These are phyloP conservation scores for Arabidopsis hybrid DNA, from an alignment of 441 rosid genomes.

Conservation along the genomic window DNA sequence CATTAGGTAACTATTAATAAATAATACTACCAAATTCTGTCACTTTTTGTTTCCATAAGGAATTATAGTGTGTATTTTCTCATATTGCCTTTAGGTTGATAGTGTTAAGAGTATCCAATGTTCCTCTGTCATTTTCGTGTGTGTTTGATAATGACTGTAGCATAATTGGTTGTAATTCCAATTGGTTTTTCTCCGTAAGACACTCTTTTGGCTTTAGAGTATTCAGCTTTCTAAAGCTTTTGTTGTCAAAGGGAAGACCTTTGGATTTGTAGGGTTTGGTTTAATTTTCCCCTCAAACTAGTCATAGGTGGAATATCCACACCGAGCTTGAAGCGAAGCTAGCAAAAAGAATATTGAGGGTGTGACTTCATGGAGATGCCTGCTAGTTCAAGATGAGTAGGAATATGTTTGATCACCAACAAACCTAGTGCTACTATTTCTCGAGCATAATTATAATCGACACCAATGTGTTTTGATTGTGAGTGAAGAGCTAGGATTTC, in stretches of 20 bases:
- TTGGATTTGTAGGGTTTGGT: not conserved
- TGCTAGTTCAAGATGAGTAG: not conserved
- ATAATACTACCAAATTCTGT: not conserved
- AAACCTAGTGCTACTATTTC: not conserved
- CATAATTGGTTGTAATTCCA: not conserved
- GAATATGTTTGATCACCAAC: not conserved
- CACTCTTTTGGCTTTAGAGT: not conserved
- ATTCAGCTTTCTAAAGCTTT: not conserved
- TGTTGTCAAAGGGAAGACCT: not conserved
- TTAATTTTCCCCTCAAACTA: not conserved
- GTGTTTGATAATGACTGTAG: not conserved
- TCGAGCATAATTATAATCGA: not conserved
- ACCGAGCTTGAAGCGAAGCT: not conserved
- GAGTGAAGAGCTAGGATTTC: not conserved
- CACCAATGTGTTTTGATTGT: not conserved
- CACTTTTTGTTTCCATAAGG: not conserved
- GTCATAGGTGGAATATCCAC: not conserved
- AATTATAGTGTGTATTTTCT: not conserved
- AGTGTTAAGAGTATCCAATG: not conserved
- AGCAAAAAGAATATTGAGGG: not conserved
- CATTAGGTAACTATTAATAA: not conserved
- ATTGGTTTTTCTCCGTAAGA: too few species aligned
- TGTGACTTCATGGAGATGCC: not conserved
- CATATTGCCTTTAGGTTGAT: not conserved
- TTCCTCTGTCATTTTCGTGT: not conserved